These are phyloP conservation scores for Cordyceps militaris DNA, from an alignment of 2,329 filamentous ascomycete genomes.

Conservation along the genomic window DNA sequence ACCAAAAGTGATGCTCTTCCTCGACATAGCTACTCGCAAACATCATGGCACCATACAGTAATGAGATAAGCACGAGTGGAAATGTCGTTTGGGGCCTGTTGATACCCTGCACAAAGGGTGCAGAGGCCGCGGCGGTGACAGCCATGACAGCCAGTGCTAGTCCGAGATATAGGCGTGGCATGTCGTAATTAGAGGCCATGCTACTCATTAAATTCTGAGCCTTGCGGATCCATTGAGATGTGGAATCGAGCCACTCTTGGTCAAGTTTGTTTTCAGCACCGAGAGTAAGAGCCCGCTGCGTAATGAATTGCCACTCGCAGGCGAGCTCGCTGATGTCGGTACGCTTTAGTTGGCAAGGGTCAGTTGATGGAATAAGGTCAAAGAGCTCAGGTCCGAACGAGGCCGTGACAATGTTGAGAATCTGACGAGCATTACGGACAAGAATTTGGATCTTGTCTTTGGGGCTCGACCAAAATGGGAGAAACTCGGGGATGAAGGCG, in stretches of 20 bases:
- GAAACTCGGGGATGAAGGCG: conserved; percentile 71
- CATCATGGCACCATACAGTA: conserved; percentile 80
- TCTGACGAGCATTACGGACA: conserved; percentile 71
- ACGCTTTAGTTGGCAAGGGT: conserved; percentile 30
- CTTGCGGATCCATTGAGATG: conserved; percentile 55
- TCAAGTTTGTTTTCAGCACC: conserved; percentile 23
- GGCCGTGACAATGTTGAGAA: conserved; percentile 67
- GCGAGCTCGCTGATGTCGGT: conserved; percentile 51
- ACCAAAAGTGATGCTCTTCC: conserved; percentile 98
- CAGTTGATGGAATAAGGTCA: conserved; percentile 22
- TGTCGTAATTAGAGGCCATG: conserved; percentile 87
- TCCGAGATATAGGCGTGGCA: conserved; percentile 51
- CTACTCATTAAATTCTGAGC: conserved; percentile 78
- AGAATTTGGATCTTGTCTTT: conserved; percentile 60
- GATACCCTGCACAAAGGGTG: background rate
- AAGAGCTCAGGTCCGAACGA: conserved; percentile 53
- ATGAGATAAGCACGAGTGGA: conserved; percentile 44
- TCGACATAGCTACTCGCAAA: conserved; percentile 97
- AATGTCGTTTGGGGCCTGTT: background rate
- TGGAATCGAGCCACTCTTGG: conserved; percentile 35
- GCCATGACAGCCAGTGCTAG: conserved; percentile 31
- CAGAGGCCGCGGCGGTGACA: conserved; percentile 28
- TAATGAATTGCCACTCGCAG: conserved; percentile 56
- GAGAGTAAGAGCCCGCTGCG: conserved; percentile 19
- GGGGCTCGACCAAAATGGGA: conserved; percentile 59